Evolutionary conservation across 768 basidiomycete species (phyloP), one percentile per base, ranked within the genome.

Genomic region (Podaxis mareebaensis): DNA sequence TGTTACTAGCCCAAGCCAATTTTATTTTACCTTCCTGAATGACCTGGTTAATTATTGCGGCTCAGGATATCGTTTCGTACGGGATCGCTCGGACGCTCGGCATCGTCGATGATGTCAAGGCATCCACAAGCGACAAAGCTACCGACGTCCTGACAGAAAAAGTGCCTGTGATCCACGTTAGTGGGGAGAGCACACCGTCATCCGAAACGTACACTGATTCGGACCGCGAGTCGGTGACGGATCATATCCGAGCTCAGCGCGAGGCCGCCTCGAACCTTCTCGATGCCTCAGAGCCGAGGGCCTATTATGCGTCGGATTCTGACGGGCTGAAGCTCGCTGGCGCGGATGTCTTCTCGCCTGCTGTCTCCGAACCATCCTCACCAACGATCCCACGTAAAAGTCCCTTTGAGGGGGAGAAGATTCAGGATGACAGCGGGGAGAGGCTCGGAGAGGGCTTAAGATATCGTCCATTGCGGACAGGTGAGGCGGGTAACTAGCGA

Each of bases 11-110:
- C 33, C 42, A 17, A 33, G 38, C 33, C 42, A 12, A 24, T 26
- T 56, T 7, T 22, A 42, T 2, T 46, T 20, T 20, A 7, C 44
- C n/a, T 5, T 56, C 4, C n/a, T 24, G 11, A 10, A 22, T 13
- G 54, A 20, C 36, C 22, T 30, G 54, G 39, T 26, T 22, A 11
- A 13, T 39, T 56, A n/a, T 40, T 39, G 7, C 13, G 33, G 12
- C 5, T 48, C 69, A 93, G 92, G 92, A 94, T 72, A 85, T 93
- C 60, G 79, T 85, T 2, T 91, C 92, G 20, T 94, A 93, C 68
- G 85, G 87, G 62, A 90, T 94, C 70, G 92, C 90, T 12, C 87
- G 92, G 63, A 93, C 91, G 5, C 81, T 94, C 56, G 92, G 91
- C 38, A 82, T 91, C 58, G 83, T 91, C 66, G 91, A 92, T 73